phyloP scores from a whole-genome alignment of 352 stramenopile species.

The Globisporangium rhizosaccharum region DNA sequence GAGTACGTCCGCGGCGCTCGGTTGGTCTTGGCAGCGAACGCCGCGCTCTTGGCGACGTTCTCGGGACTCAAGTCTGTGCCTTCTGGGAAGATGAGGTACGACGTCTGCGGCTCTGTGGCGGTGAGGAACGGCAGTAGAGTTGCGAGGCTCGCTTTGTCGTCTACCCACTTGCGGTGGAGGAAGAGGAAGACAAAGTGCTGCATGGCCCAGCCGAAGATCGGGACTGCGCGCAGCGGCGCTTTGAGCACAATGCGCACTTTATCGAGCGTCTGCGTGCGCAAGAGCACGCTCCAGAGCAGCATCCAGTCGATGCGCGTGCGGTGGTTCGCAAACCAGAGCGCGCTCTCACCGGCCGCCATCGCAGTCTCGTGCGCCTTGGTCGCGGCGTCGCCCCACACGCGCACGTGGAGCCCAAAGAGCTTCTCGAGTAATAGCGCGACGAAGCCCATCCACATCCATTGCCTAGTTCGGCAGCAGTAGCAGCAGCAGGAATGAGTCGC shows the following conservation, averaged over 20 bases:
- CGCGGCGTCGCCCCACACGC: slow-evolving; percentile 49
- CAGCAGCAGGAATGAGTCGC: neutral
- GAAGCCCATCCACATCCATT: slow-evolving; percentile 78
- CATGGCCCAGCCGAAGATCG: slow-evolving; percentile 85
- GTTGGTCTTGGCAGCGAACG: slow-evolving; percentile 48
- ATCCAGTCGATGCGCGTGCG: slow-evolving; percentile 85
- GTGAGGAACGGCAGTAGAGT: slow-evolving; percentile 54
- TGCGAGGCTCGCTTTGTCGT: slow-evolving; percentile 51
- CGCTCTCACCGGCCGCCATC: slow-evolving; percentile 39
- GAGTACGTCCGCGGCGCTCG: slow-evolving; percentile 47
- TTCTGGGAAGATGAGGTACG: slow-evolving; percentile 79
- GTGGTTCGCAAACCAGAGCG: slow-evolving; percentile 75
- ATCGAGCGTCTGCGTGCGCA: slow-evolving; percentile 43
- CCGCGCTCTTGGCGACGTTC: slow-evolving; percentile 59
- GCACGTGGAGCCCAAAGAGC: slow-evolving; percentile 52
- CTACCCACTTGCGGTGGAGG: slow-evolving; percentile 56
- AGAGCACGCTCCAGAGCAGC: slow-evolving; percentile 67
- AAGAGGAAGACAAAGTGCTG: slow-evolving; percentile 86
- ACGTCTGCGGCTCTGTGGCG: slow-evolving; percentile 38
- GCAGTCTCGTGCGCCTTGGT: slow-evolving; percentile 46
- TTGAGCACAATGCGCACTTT: slow-evolving; percentile 75
- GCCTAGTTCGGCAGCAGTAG: slow-evolving; percentile 21
- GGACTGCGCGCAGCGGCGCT: slow-evolving; percentile 56
- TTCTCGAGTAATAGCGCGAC: slow-evolving; percentile 63
- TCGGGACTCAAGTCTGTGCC: slow-evolving; percentile 66